These are phyloP conservation scores for Lepidium aucheri DNA, from an alignment of 345 rosid genomes.

Conservation along the genomic window DNA sequence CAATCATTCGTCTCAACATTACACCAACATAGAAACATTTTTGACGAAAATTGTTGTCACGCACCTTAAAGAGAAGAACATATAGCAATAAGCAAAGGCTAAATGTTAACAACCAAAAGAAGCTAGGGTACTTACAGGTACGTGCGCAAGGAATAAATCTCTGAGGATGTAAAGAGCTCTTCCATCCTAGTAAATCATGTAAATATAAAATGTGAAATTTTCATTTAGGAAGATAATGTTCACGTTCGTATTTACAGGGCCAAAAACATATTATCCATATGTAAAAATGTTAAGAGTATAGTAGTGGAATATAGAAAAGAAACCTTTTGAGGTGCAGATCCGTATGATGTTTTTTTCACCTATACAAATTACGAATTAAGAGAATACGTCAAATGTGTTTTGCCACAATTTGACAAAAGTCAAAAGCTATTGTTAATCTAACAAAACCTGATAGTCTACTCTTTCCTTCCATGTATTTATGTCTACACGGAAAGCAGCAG, in stretches of 20 bases:
- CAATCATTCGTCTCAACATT: constrained; percentile 92
- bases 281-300: neutral
- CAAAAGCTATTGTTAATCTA: neutral
- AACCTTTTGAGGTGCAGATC: constrained; percentile 45
- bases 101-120: constrained; percentile 1
- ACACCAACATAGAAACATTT: constrained; percentile 93
- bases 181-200: constrained; percentile 44
- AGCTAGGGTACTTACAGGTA: constrained; percentile 51
- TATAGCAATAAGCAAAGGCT: constrained; percentile 9
- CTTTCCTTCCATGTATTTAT: neutral
- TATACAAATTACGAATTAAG: constrained; percentile 25
- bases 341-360: constrained; percentile 47
- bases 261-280: constrained; percentile 6
- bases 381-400: neutral
- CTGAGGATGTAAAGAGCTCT: constrained; percentile 54
- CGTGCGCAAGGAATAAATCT: constrained; percentile 82
- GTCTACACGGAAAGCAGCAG: neutral
- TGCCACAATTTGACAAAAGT: neutral
- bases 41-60: constrained; percentile 57
- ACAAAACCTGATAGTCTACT: constrained; percentile 4
- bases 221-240: neutral
- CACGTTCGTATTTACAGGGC: neutral
- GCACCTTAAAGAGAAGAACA: constrained; percentile 39
- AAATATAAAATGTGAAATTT: neutral
- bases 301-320: neutral